Percentiles rank a stretch among this genome's conserved stretches.
These are phyloP conservation scores for Penicillium nucicola DNA, from an alignment of 495 filamentous ascomycete genomes.

Conservation along the genomic window DNA sequence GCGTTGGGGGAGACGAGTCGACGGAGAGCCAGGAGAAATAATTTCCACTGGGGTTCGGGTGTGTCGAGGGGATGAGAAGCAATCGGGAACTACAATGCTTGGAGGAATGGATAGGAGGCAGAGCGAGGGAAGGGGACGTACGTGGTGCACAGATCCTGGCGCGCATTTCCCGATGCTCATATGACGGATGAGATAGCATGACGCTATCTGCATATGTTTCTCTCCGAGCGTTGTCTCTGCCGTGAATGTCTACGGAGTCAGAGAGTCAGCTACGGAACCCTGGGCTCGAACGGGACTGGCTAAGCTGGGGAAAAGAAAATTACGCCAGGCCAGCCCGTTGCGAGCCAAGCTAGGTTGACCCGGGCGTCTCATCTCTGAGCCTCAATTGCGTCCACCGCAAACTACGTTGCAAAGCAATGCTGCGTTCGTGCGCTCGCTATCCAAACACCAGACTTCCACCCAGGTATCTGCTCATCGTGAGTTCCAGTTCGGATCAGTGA, in stretches of 20 bases:
- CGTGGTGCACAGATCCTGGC: not conserved
- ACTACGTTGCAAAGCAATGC: too few species aligned
- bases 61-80: too few species aligned
- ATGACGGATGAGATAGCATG: not conserved
- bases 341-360: not conserved
- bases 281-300: not conserved
- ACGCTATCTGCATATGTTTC: too few species aligned
- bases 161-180: not conserved
- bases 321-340: not conserved
- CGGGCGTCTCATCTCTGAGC: not conserved
- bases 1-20: constrained; percentile 27
- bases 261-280: not conserved
- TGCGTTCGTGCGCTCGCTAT: not conserved
- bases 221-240: too few species aligned
- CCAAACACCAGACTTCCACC: too few species aligned
- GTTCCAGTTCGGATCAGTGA: not conserved
- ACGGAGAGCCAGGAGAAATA: constrained; percentile 5
- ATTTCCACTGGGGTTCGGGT: not conserved
- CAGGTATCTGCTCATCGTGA: too few species aligned
- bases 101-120: too few species aligned
- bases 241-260: too few species aligned
- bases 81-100: too few species aligned
- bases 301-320: not conserved
- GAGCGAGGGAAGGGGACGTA: not conserved
- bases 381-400: too few species aligned